A percentile compares a stretch with the other conserved stretches of the same genome.
Conservation (phyloP, 768 basidiomycete species). For the Cubamyces sp. region DNA sequence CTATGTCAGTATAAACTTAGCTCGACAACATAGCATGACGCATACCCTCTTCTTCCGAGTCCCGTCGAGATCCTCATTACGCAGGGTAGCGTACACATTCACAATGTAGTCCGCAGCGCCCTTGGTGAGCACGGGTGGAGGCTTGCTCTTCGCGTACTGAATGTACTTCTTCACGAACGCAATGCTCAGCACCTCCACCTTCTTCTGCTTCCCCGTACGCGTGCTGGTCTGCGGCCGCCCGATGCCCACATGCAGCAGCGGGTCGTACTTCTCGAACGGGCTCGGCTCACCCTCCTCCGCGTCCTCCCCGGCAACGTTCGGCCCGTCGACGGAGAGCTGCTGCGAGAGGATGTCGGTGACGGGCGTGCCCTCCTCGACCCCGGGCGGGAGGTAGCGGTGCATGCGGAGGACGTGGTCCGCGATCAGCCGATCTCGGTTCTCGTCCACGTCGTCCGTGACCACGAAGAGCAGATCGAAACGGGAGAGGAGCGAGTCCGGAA, state of each 20-base stretch:
- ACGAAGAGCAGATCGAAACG: conserved; percentile 99
- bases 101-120: conserved; percentile 95
- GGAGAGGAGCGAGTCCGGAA: conserved; percentile 95
- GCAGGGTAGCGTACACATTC: conserved; percentile 85
- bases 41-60: conserved; percentile 79
- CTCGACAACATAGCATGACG: conserved; percentile 13
- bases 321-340: conserved; percentile 85
- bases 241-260: conserved; percentile 88
- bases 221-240: conserved; percentile 50
- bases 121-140: conserved; percentile 84
- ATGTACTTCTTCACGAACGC: conserved; percentile 98
- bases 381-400: conserved; percentile 95
- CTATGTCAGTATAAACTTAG: not conserved
- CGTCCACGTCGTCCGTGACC: conserved; percentile 97
- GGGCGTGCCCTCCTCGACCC: conserved; percentile 95
- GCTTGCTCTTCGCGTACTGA: conserved; percentile 92
- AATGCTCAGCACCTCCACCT: conserved; percentile 87
- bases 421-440: conserved; percentile 89
- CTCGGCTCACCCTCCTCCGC: conserved; percentile 67
- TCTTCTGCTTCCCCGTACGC: conserved; percentile 60
- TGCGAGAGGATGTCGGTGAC: conserved; percentile 86
- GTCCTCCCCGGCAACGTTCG: conserved; percentile 47
- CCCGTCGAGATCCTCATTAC: conserved; percentile 90
- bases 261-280: conserved; percentile 96
- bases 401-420: conserved; percentile 97